These are phyloP conservation scores for Puccinia triticina DNA, from an alignment of 1,284 basidiomycete species.

Conservation along the genomic window DNA sequence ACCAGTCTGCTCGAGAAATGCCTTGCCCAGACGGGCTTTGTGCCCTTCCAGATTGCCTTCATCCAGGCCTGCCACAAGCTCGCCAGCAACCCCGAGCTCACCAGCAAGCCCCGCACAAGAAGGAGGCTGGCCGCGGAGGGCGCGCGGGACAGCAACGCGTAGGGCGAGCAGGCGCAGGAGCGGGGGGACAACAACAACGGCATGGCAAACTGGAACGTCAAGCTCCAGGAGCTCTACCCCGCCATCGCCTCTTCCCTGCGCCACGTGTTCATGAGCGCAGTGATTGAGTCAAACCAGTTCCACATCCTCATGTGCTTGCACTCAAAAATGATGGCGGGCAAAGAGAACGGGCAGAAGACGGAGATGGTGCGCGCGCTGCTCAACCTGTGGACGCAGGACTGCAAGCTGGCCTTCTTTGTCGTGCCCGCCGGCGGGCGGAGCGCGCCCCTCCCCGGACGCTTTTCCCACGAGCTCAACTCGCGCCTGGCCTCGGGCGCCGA, in stretches of 20 bases:
- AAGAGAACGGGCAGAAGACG: slow-evolving; percentile 37
- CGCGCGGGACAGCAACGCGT: no score
- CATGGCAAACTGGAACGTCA: slow-evolving; percentile 51
- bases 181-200: no score
- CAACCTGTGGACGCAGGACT: slow-evolving; percentile 49
- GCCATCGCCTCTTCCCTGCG: slow-evolving; percentile 36
- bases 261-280: slow-evolving; percentile 39
- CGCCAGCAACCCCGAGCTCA: slow-evolving; percentile 19
- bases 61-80: slow-evolving; percentile 49
- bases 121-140: no score
- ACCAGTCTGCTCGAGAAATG: slow-evolving; percentile 46
- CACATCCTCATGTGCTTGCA: slow-evolving; percentile 42
- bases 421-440: background rate
- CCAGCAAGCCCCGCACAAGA: no score
- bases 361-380: slow-evolving; percentile 39
- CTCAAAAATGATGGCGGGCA: slow-evolving; percentile 35
- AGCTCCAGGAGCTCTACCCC: slow-evolving; percentile 46
- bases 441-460: background rate
- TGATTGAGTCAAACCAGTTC: slow-evolving; percentile 40
- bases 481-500: slow-evolving; percentile 25
- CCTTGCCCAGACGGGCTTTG: slow-evolving; percentile 41
- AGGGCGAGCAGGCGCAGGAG: no score
- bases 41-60: slow-evolving; percentile 50
- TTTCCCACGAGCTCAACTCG: slow-evolving; percentile 35
- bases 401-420: slow-evolving; percentile 45